phyloP scores from a whole-genome alignment of 1,284 basidiomycete species.

The Fomitopsis palustris region DNA sequence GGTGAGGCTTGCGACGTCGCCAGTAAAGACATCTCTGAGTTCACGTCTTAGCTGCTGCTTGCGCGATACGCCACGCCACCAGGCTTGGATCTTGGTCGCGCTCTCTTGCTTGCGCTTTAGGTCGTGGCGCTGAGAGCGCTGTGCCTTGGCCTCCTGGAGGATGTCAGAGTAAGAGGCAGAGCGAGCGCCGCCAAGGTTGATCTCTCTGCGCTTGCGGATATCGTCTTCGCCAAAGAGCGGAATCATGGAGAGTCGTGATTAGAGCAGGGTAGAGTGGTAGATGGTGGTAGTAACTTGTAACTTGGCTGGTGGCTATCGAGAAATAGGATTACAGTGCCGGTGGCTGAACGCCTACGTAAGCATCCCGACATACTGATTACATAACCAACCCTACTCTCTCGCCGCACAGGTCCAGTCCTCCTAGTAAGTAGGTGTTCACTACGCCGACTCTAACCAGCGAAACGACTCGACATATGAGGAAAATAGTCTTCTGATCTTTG shows the following conservation, averaged over 20 bases:
- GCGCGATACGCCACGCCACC: conserved; percentile 54
- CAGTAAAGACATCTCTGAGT: conserved; percentile 43
- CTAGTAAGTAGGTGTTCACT: no score
- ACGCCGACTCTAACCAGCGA: no score
- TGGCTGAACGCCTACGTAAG: not conserved
- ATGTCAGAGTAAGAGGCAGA: conserved; percentile 51
- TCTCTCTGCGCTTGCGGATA: conserved; percentile 48
- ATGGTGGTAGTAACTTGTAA: not conserved
- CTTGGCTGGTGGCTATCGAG: not conserved
- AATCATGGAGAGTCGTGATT: conserved; percentile 8
- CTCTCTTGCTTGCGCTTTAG: conserved; percentile 52
- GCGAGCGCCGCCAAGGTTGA: conserved; percentile 73
- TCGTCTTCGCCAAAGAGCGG: conserved; percentile 44
- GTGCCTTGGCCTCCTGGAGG: conserved; percentile 56
- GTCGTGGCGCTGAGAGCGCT: conserved; percentile 55
- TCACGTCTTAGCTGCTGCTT: conserved; percentile 36
- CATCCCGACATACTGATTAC: no score
- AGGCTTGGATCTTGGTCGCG: conserved; percentile 62
- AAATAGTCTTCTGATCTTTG: no score
- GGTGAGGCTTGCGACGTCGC: conserved; percentile 46
- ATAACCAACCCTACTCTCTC: no score
- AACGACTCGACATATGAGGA: no score
- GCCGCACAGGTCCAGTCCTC: no score
- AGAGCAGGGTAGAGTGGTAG: not conserved
- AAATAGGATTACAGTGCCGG: not conserved